A percentile compares a stretch with the other conserved stretches of the same genome.
Evolutionary conservation across 1,284 basidiomycete genomes (phyloP).

Genomic region (Austroboletus sp.): DNA sequence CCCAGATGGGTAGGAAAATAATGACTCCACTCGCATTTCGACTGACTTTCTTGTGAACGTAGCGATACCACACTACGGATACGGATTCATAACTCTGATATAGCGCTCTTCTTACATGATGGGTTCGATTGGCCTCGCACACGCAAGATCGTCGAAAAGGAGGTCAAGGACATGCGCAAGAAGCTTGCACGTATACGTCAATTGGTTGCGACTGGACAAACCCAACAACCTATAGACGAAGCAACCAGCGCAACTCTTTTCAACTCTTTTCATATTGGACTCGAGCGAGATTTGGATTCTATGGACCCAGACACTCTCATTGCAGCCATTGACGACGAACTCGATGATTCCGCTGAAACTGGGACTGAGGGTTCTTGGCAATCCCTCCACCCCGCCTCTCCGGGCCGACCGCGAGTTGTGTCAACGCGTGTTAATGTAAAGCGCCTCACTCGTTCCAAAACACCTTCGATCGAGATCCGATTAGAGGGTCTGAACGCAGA

Average conservation of each 20-base stretch:
- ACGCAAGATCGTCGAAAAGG: conserved; percentile 79
- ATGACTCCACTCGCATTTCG: conserved; percentile 6
- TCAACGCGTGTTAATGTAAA: conserved; percentile 47
- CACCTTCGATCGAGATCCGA: conserved; percentile 79
- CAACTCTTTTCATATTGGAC: conserved; percentile 88
- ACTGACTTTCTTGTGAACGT: conserved; percentile 29
- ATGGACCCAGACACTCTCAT: conserved; percentile 73
- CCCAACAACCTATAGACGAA: conserved; percentile 75
- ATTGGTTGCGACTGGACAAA: conserved; percentile 87
- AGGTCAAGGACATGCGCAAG: conserved; percentile 81
- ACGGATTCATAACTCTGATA: conserved; percentile 54
- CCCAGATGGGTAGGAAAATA: conserved; percentile 40
- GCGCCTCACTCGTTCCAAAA: conserved; percentile 69
- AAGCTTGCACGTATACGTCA: conserved; percentile 88
- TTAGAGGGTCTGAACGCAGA: conserved; percentile 63
- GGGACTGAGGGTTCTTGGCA: conserved; percentile 87
- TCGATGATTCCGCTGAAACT: conserved; percentile 69
- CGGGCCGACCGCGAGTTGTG: conserved; percentile 36
- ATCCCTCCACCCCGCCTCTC: conserved; percentile 49
- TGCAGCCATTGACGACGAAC: conserved; percentile 85
- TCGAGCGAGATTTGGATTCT: conserved; percentile 65
- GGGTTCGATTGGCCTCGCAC: conserved; percentile 93
- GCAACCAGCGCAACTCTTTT: conserved; percentile 76
- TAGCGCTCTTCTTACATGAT: conserved; percentile 73
- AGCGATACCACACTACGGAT: conserved; percentile 49